Conservation (phyloP, 306 rosid genomes). For the Carpinus viminea region DNA sequence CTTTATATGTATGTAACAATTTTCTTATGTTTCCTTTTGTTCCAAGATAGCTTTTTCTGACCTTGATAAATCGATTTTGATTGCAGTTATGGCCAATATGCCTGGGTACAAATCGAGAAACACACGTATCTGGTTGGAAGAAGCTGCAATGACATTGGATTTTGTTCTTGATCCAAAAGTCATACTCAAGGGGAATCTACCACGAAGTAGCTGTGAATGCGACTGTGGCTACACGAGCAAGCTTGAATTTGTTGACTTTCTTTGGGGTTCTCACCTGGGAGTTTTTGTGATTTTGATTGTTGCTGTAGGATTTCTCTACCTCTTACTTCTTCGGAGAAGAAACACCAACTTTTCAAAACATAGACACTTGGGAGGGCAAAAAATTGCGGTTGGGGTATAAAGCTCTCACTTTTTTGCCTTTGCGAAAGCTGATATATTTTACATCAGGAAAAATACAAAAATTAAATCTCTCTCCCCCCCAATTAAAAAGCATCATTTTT, state of each 20-base stretch:
- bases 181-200: slow-evolving; percentile 34
- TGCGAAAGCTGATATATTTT: slow-evolving; percentile 36
- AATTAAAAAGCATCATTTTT: neutral
- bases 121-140: slow-evolving; percentile 72
- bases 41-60: neutral
- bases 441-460: slow-evolving; percentile 4
- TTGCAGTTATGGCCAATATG: slow-evolving; percentile 70
- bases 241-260: slow-evolving; percentile 39
- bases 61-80: slow-evolving; percentile 24
- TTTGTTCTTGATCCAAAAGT: slow-evolving; percentile 79
- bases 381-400: slow-evolving; percentile 46
- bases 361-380: slow-evolving; percentile 43
- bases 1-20: neutral
- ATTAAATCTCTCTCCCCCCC: neutral
- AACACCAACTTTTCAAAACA: slow-evolving; percentile 46
- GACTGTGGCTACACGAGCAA: slow-evolving; percentile 41
- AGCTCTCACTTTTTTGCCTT: slow-evolving; percentile 7
- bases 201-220: slow-evolving; percentile 52
- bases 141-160: slow-evolving; percentile 65
- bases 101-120: slow-evolving; percentile 79
- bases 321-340: slow-evolving; percentile 55
- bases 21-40: slow-evolving; percentile 1
- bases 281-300: slow-evolving; percentile 48
- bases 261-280: slow-evolving; percentile 56
- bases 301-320: slow-evolving; percentile 57